Percentiles rank a stretch among this genome's conserved stretches.
Evolutionary conservation across 306 rosid genomes (phyloP).

Genomic region (Sicyos edulis): DNA sequence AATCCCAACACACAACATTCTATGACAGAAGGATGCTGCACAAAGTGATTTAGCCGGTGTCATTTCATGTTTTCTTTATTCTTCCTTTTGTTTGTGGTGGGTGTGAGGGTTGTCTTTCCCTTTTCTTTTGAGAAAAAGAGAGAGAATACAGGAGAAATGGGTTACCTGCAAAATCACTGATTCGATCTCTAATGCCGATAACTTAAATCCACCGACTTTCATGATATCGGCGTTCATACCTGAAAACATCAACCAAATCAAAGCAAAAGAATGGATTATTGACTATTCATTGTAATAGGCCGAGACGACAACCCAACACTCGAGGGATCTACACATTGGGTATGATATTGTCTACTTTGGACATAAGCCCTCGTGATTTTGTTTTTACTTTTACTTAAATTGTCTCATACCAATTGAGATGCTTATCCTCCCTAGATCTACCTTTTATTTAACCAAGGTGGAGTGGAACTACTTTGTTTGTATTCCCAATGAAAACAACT

Average conservation of each 20-base stretch:
- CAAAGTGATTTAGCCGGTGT: conserved; percentile 20
- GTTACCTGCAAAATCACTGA: conserved; percentile 71
- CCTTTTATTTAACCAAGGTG: too few relatives aligned
- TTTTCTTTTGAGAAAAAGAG: not conserved
- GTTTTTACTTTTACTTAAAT: too few relatives aligned
- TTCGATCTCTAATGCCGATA: conserved; percentile 89
- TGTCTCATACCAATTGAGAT: too few relatives aligned
- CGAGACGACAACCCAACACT: too few relatives aligned
- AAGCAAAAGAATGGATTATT: too few relatives aligned
- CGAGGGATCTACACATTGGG: too few relatives aligned
- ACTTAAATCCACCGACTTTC: conserved; percentile 91
- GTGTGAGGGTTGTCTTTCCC: conserved; percentile 11
- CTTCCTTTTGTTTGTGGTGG: not conserved
- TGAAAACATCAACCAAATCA: conserved; percentile 27
- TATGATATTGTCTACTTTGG: too few relatives aligned
- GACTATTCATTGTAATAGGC: too few relatives aligned
- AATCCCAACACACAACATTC: conserved; percentile 92
- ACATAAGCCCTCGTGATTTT: too few relatives aligned
- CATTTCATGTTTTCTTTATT: conserved; percentile 16
- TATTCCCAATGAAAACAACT: too few relatives aligned
- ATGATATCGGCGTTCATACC: conserved; percentile 84
- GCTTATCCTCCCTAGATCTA: too few relatives aligned
- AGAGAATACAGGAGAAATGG: not conserved
- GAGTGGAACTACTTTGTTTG: too few relatives aligned
- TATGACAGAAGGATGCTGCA: conserved; percentile 64